Percentiles rank a stretch among this genome's conserved stretches.
phyloP scores from a whole-genome alignment of 108 stramenopile species.

The Nitzschia palea region DNA sequence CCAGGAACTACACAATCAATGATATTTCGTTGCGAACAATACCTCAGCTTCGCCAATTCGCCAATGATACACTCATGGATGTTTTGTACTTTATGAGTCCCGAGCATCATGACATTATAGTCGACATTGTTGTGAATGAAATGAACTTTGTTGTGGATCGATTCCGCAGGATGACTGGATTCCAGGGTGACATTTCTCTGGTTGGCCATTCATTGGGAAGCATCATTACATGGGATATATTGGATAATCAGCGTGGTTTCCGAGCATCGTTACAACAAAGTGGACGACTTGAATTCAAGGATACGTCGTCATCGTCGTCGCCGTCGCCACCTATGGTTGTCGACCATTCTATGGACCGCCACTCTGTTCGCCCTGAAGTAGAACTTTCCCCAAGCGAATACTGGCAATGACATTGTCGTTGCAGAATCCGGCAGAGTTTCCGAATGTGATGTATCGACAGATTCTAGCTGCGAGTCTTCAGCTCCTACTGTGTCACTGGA shows the following conservation, averaged over 20 bases:
- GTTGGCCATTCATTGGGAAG: constrained; percentile 63
- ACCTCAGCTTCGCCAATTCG: constrained; percentile 70
- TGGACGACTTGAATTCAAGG: background rate
- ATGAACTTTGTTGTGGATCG: constrained; percentile 63
- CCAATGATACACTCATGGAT: constrained; percentile 81
- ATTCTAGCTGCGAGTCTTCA: background rate
- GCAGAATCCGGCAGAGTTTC: background rate
- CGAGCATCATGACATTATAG: constrained; percentile 66
- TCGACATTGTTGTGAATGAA: constrained; percentile 59
- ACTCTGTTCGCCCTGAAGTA: background rate
- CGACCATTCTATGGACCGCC: too few species aligned
- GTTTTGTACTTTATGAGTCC: constrained; percentile 73
- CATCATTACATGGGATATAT: constrained; percentile 70
- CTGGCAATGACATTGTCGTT: background rate
- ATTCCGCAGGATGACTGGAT: constrained; percentile 47
- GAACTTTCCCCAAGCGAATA: background rate
- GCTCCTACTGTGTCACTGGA: background rate
- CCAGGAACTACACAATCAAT: constrained; percentile 34
- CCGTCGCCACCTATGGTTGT: too few species aligned
- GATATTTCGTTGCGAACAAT: constrained; percentile 74
- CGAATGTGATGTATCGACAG: background rate
- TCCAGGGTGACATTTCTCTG: constrained; percentile 48
- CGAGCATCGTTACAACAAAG: constrained; percentile 2
- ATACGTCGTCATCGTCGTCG: too few species aligned
- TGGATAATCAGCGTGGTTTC: constrained; percentile 45